A percentile compares a stretch with the other conserved stretches of the same genome.
phyloP scores from a whole-genome alignment of 305 asterid species.

The Vinca major region DNA sequence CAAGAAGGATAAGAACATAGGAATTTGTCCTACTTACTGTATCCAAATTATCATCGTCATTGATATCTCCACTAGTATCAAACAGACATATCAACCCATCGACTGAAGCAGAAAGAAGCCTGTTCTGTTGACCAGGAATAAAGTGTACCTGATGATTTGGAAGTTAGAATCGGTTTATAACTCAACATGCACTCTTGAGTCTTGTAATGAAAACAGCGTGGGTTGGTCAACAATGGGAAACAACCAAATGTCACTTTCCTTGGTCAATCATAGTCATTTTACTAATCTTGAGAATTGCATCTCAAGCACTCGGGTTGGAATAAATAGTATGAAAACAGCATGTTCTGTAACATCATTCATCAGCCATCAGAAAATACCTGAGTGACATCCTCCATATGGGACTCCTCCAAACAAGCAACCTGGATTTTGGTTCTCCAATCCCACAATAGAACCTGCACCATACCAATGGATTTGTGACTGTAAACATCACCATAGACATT shows the following conservation, averaged over 20 bases:
- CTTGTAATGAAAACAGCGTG: neutral
- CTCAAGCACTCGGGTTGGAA: neutral
- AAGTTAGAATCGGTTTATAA: slow-evolving; percentile 1
- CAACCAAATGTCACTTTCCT: neutral
- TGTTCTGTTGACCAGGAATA: slow-evolving; percentile 66
- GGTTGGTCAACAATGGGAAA: neutral
- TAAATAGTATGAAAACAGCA: neutral
- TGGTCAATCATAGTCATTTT: neutral
- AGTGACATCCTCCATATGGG: slow-evolving; percentile 87
- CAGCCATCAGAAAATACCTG: slow-evolving; percentile 40
- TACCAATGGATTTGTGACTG: neutral
- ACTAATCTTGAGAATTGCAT: neutral
- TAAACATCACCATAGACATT: too few species aligned
- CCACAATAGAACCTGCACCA: slow-evolving; percentile 61
- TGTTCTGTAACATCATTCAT: too few species aligned
- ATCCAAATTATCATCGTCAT: slow-evolving; percentile 73
- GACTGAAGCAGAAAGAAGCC: slow-evolving; percentile 77
- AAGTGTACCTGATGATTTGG: slow-evolving; percentile 61
- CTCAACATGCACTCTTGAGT: neutral
- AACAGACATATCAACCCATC: slow-evolving; percentile 94
- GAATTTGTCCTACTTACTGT: slow-evolving; percentile 49
- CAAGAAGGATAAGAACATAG: slow-evolving; percentile 10
- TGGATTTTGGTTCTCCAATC: slow-evolving; percentile 82
- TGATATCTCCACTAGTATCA: slow-evolving; percentile 71
- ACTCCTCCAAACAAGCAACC: slow-evolving; percentile 79